phyloP scores from a whole-genome alignment of 2,329 filamentous ascomycete genomes.

The Aspergillus sp. region DNA sequence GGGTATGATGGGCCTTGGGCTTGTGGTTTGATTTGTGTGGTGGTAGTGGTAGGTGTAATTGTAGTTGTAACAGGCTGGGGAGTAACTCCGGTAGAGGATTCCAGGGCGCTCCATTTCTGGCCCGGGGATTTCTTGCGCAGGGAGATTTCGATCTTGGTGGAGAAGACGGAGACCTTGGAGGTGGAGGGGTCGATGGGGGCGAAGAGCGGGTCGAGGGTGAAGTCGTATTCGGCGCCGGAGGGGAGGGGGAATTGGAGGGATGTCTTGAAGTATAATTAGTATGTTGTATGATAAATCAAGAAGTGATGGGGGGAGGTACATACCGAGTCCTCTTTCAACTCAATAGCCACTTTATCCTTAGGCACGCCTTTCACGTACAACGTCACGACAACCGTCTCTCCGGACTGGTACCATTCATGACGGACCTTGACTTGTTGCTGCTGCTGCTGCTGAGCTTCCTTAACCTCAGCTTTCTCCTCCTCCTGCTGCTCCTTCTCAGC shows the following conservation, averaged over 20 bases:
- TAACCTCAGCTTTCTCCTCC: neutral
- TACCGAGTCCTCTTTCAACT: conserved; percentile 53
- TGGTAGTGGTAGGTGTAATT: conserved; percentile 15
- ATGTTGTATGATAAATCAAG: neutral
- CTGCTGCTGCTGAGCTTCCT: conserved; percentile 3
- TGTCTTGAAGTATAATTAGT: conserved; percentile 33
- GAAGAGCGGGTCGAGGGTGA: conserved; percentile 67
- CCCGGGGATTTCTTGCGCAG: conserved; percentile 68
- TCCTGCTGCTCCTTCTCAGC: neutral
- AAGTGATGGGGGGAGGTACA: conserved; percentile 21
- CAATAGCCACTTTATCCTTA: conserved; percentile 56
- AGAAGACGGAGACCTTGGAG: conserved; percentile 66
- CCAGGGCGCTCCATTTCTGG: conserved; percentile 67
- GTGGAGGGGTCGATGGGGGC: conserved; percentile 62
- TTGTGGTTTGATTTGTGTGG: neutral
- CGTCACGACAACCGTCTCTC: conserved; percentile 62
- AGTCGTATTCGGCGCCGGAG: conserved; percentile 58
- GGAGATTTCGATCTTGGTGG: conserved; percentile 77
- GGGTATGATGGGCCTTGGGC: conserved; percentile 67
- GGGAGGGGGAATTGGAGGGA: conserved; percentile 61
- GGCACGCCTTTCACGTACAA: conserved; percentile 67
- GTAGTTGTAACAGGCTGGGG: conserved; percentile 17
- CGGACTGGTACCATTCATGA: conserved; percentile 69
- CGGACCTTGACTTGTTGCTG: conserved; percentile 47
- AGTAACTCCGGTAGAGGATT: conserved; percentile 44